A percentile compares a stretch with the other conserved stretches of the same genome.
Evolutionary conservation across 352 stramenopile species (phyloP).

Genomic region (Pythium diclinum): DNA sequence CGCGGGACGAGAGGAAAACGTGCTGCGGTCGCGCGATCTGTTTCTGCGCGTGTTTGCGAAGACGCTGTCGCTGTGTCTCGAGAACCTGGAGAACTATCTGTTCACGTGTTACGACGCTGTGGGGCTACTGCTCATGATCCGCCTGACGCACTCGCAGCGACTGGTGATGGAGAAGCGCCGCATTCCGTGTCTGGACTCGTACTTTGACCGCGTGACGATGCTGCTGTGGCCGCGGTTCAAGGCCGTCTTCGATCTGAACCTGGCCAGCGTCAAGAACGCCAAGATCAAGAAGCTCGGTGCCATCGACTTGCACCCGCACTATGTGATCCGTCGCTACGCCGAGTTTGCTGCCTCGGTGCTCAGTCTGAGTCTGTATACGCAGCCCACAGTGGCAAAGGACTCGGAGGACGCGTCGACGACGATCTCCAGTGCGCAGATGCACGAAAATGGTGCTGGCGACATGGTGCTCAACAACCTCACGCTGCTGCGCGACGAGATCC

Average conservation of each 20-base stretch:
- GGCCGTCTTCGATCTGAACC: constrained; percentile 94
- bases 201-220: constrained; percentile 95
- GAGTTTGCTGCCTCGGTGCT: constrained; percentile 97
- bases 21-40: constrained; percentile 78
- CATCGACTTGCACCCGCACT: constrained; percentile 96
- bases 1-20: constrained; percentile 65
- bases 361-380: constrained; percentile 82
- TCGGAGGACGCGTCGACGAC: constrained; percentile 31
- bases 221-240: constrained; percentile 97
- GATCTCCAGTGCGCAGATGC: constrained; percentile 68
- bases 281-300: constrained; percentile 89
- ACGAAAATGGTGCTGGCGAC: constrained; percentile 82
- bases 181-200: constrained; percentile 92
- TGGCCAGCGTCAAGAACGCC: constrained; percentile 88
- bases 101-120: constrained; percentile 97
- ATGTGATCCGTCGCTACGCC: constrained; percentile 95
- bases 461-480: constrained; percentile 95
- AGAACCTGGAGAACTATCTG: constrained; percentile 98
- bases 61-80: constrained; percentile 93
- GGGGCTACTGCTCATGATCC: constrained; percentile 98
- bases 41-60: constrained; percentile 96
- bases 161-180: constrained; percentile 80
- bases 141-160: constrained; percentile 89
- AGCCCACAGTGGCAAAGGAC: constrained; percentile 24
- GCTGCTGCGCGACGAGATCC: constrained; percentile 77